A percentile compares a stretch with the other conserved stretches of the same genome.
Conservation (phyloP, 257 asterid species). For the Primulina huaijiensis region DNA sequence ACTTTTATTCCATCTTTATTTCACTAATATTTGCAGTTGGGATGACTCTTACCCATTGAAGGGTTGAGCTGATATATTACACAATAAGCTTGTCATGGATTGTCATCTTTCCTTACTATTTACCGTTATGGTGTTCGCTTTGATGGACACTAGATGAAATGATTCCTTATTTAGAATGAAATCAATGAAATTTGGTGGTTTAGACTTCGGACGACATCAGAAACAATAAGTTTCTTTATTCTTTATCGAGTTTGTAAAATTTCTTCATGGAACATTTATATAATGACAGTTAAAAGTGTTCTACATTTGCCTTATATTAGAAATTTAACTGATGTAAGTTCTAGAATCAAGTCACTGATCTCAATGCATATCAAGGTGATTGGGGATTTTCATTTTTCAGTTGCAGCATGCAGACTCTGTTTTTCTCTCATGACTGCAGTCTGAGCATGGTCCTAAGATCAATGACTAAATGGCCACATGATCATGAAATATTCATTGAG, state of each 20-base stretch:
- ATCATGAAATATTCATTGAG: neutral
- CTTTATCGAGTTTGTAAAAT: slow-evolving; percentile 1
- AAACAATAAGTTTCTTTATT: neutral
- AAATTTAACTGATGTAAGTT: neutral
- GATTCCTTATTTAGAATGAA: neutral
- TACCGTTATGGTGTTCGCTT: slow-evolving; percentile 2
- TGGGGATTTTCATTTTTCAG: neutral
- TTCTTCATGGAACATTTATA: neutral
- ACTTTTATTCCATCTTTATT: slow-evolving; percentile 4
- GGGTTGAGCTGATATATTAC: slow-evolving; percentile 19
- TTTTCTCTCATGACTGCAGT: neutral
- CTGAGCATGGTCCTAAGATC: neutral
- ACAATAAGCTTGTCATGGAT: slow-evolving; percentile 6
- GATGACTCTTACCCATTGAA: slow-evolving; percentile 12
- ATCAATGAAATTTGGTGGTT: slow-evolving; percentile 6
- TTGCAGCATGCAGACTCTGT: neutral
- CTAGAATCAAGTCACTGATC: neutral
- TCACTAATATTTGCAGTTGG: slow-evolving; percentile 17
- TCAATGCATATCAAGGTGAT: neutral
- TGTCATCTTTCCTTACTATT: slow-evolving; percentile 2
- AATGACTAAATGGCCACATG: neutral
- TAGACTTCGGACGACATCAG: neutral
- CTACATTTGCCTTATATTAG: neutral
- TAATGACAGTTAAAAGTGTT: neutral
- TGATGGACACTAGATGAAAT: neutral